Conservation (phyloP, 768 basidiomycete species). For the Leccinum olivaceopallidum region DNA sequence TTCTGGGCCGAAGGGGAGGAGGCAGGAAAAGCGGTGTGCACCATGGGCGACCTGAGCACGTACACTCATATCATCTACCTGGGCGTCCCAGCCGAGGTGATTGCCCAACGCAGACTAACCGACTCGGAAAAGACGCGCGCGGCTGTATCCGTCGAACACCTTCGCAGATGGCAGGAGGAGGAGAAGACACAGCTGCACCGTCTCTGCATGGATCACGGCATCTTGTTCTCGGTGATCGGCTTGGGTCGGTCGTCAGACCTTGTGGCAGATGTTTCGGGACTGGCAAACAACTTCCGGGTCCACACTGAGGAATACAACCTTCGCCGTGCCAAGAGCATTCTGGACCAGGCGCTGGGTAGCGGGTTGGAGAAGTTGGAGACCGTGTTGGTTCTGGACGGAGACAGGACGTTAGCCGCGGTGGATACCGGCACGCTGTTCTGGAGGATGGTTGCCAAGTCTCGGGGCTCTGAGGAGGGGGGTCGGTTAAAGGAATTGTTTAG, state of each 20-base stretch:
- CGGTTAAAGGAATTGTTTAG: slow-evolving; percentile 15
- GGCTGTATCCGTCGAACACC: slow-evolving; percentile 13
- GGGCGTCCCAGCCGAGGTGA: slow-evolving; percentile 12
- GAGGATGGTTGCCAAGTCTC: slow-evolving; percentile 14
- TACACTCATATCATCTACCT: slow-evolving; percentile 19
- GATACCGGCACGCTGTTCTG: slow-evolving; percentile 16
- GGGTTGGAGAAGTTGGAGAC: slow-evolving; percentile 16
- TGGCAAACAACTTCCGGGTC: background rate
- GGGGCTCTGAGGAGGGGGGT: slow-evolving; percentile 12
- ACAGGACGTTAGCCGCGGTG: slow-evolving; percentile 13
- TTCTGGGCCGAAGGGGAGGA: slow-evolving; percentile 18
- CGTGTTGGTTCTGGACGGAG: slow-evolving; percentile 13
- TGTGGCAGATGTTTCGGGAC: slow-evolving; percentile 8
- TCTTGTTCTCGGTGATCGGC: slow-evolving; percentile 16
- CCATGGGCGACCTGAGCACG: slow-evolving; percentile 17
- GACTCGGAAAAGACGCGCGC: slow-evolving; percentile 11
- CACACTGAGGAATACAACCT: slow-evolving; percentile 16
- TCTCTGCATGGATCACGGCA: slow-evolving; percentile 18
- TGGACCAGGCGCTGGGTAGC: slow-evolving; percentile 15
- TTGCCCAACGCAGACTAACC: slow-evolving; percentile 15
- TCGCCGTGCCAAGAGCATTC: slow-evolving; percentile 13
- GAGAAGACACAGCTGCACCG: slow-evolving; percentile 16
- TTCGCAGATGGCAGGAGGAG: slow-evolving; percentile 18
- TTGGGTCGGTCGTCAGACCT: slow-evolving; percentile 12
- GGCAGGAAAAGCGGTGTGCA: slow-evolving; percentile 18